Evolutionary conservation across 1,284 basidiomycete species (phyloP).

Genomic region (Cutaneotrichosporon sp.): DNA sequence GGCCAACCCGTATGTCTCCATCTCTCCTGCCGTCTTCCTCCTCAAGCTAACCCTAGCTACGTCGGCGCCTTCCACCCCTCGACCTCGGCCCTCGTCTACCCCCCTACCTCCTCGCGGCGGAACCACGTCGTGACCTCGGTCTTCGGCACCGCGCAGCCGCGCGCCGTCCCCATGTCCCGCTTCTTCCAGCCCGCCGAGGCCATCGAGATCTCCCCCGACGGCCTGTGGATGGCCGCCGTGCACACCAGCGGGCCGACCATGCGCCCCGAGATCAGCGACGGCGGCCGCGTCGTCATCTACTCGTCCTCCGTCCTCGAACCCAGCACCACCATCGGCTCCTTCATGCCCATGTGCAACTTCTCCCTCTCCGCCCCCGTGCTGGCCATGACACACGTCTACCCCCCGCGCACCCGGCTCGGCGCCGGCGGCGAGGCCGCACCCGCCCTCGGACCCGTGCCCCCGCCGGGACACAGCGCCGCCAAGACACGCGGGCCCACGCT

Average conservation of each 20-base stretch:
- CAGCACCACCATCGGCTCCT: slow-evolving; percentile 11
- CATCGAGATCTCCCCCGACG: slow-evolving; percentile 37
- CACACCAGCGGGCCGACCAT: slow-evolving; percentile 8
- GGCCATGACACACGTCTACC: slow-evolving; percentile 36
- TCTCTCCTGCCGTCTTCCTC: not conserved
- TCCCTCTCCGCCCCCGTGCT: slow-evolving; percentile 30
- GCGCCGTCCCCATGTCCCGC: slow-evolving; percentile 27
- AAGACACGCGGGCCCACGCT: slow-evolving; percentile 33
- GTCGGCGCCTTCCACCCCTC: slow-evolving; percentile 21
- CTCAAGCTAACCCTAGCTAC: slow-evolving; percentile 10
- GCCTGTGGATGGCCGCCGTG: slow-evolving; percentile 37
- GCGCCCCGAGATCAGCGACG: slow-evolving; percentile 11
- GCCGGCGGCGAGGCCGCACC: slow-evolving; percentile 19
- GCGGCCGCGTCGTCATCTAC: slow-evolving; percentile 19
- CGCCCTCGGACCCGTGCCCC: slow-evolving; percentile 33
- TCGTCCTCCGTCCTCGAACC: slow-evolving; percentile 37
- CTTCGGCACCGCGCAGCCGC: slow-evolving; percentile 26
- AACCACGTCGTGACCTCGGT: slow-evolving; percentile 22
- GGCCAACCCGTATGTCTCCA: slow-evolving; percentile 8
- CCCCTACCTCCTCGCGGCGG: slow-evolving; percentile 7
- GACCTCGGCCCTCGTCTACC: slow-evolving; percentile 24
- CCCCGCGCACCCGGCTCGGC: slow-evolving; percentile 30
- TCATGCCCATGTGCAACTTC: slow-evolving; percentile 33
- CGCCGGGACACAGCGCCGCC: slow-evolving; percentile 20
- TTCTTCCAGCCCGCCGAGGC: slow-evolving; percentile 27